phyloP scores from a whole-genome alignment of 2,329 filamentous ascomycete genomes.

The Xylaria sp. region DNA sequence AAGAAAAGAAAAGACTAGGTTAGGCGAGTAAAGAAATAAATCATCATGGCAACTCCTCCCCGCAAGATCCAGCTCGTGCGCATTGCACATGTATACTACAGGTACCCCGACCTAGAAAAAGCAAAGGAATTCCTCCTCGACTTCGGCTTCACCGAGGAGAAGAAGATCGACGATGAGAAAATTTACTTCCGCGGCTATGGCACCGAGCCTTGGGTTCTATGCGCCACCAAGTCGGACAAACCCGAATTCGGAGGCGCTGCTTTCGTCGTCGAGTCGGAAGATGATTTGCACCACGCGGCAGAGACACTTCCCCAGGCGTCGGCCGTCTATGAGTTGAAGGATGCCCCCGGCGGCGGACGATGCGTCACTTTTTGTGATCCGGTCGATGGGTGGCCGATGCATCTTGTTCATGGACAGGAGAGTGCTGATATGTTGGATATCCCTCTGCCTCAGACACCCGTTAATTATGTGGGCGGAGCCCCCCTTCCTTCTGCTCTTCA shows the following conservation, averaged over 20 bases:
- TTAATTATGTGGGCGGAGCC: constrained; percentile 56
- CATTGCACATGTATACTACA: constrained; percentile 60
- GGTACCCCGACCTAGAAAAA: constrained; percentile 56
- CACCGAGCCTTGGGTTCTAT: constrained; percentile 67
- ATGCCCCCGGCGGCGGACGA: constrained; percentile 64
- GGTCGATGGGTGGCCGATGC: constrained; percentile 66
- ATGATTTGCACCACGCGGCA: constrained; percentile 63
- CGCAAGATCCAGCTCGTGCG: constrained; percentile 48
- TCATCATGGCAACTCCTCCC: constrained; percentile 41
- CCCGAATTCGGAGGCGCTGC: constrained; percentile 66
- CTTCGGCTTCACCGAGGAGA: constrained; percentile 59
- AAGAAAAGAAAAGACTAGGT: background rate
- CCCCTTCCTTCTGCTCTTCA: background rate
- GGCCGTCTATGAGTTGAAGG: constrained; percentile 57
- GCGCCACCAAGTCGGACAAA: constrained; percentile 58
- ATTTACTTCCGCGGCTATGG: constrained; percentile 72
- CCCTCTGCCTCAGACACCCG: constrained; percentile 54
- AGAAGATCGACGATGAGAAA: constrained; percentile 52
- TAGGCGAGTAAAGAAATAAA: background rate
- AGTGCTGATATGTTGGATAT: constrained; percentile 51
- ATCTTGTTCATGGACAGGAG: constrained; percentile 66
- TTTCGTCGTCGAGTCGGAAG: constrained; percentile 66
- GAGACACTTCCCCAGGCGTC: constrained; percentile 59
- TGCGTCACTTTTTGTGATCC: constrained; percentile 63
- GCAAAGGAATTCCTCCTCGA: constrained; percentile 58